Evolutionary conservation across 2,329 filamentous ascomycete species (phyloP).

Genomic region (Teratosphaeria zuluensis): DNA sequence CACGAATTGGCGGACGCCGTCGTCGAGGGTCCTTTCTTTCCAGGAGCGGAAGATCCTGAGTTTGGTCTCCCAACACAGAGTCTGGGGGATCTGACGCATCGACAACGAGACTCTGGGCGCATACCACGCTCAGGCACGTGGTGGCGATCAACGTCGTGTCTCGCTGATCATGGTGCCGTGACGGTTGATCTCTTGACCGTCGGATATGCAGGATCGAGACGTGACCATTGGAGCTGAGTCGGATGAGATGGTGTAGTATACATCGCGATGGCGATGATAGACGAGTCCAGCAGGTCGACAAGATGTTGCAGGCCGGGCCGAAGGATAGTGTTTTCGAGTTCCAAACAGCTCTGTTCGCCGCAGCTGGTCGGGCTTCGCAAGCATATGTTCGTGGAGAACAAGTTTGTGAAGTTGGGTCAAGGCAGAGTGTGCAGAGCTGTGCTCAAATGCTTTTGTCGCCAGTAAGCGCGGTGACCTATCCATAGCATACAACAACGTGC

Average conservation of each 20-base stretch:
- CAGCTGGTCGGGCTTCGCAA: not conserved
- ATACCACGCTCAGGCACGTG: too few species aligned
- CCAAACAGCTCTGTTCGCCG: not conserved
- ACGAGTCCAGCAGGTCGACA: not conserved
- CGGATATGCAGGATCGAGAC: not conserved
- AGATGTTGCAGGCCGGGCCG: not conserved
- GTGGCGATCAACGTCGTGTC: too few species aligned
- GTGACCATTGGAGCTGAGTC: not conserved
- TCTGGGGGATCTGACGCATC: too few species aligned
- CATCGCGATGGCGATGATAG: not conserved
- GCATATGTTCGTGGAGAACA: not conserved
- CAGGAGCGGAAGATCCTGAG: constrained; percentile 44
- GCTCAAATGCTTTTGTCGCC: not conserved
- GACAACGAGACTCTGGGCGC: too few species aligned
- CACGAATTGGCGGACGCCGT: constrained; percentile 49
- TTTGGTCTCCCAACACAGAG: too few species aligned
- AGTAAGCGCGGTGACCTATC: not conserved
- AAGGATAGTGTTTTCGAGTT: not conserved
- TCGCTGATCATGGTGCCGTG: too few species aligned
- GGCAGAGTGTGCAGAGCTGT: not conserved
- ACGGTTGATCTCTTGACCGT: not conserved
- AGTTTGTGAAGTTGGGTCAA: not conserved
- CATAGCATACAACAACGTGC: not conserved
- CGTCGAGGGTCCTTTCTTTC: constrained; percentile 44
- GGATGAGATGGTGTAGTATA: not conserved